Conservation (phyloP, 2,329 filamentous ascomycete species). For the Aplosporella prunicola region DNA sequence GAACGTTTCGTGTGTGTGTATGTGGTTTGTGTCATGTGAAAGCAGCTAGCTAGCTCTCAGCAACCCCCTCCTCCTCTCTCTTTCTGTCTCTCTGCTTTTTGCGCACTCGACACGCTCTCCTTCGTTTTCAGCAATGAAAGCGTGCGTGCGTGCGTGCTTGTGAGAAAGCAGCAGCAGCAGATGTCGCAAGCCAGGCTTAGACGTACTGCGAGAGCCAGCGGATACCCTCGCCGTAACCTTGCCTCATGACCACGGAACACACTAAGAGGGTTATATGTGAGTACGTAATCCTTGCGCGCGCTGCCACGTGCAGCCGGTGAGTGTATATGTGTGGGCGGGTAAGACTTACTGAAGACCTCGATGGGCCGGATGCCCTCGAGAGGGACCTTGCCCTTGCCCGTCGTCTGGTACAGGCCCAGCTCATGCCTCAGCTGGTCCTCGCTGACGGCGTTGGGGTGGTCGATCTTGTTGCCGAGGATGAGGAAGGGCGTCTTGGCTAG, state of each 20-base stretch:
- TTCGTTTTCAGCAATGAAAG: no score
- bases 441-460: slow-evolving; percentile 88
- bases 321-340: not conserved
- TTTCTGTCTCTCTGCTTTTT: no score
- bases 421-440: slow-evolving; percentile 92
- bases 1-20: no score
- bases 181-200: no score
- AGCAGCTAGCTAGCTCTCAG: no score
- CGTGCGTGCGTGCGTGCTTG: no score
- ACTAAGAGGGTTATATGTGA: no score
- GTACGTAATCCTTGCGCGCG: no score
- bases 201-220: slow-evolving; percentile 35
- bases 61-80: no score
- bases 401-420: slow-evolving; percentile 90
- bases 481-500: slow-evolving; percentile 92
- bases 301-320: not conserved
- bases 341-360: slow-evolving; percentile 63
- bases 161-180: no score
- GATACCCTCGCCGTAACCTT: slow-evolving; percentile 52
- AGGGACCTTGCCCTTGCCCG: slow-evolving; percentile 88
- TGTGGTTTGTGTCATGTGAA: no score
- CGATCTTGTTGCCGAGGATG: slow-evolving; percentile 98
- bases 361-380: slow-evolving; percentile 88
- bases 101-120: no score
- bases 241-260: slow-evolving; percentile 97